Conservation (phyloP, 352 stramenopile genomes). For the Globisporangium radiosum region DNA sequence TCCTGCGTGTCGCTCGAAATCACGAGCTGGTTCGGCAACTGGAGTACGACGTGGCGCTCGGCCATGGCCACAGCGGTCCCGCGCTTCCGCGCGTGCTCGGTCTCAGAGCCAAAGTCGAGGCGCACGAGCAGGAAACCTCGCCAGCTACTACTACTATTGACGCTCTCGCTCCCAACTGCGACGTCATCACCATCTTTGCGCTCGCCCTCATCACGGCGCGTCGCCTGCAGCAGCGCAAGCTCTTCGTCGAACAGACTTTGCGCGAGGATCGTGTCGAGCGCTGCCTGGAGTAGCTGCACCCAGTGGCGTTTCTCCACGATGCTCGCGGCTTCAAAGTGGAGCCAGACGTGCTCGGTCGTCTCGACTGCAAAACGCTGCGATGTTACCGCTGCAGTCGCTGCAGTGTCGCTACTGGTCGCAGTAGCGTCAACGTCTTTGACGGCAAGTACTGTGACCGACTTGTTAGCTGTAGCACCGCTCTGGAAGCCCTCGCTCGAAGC, state of each 20-base stretch:
- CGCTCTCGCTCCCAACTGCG: not conserved
- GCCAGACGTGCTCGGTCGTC: conserved; percentile 40
- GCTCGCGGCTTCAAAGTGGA: conserved; percentile 36
- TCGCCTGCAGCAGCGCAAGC: conserved; percentile 4
- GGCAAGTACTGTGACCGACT: conserved; percentile 9
- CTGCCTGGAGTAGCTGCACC: conserved; percentile 44
- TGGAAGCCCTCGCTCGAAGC: conserved; percentile 58
- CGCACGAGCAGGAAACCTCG: conserved; percentile 27
- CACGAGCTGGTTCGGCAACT: conserved; percentile 41
- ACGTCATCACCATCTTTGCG: not conserved
- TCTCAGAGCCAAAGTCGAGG: conserved; percentile 22
- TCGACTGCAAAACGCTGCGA: conserved; percentile 38
- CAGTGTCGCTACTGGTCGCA: conserved; percentile 8
- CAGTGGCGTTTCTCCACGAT: conserved; percentile 33
- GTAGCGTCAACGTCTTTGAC: conserved; percentile 12
- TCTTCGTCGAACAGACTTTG: conserved; percentile 43
- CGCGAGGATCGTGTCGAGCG: conserved; percentile 39
- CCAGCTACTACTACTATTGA: not conserved
- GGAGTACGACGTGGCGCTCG: conserved; percentile 38
- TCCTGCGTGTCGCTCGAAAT: conserved; percentile 28
- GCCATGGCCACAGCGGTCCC: conserved; percentile 24
- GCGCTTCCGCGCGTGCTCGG: conserved; percentile 19
- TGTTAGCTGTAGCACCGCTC: conserved; percentile 12
- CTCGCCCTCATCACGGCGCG: not conserved
- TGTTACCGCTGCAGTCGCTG: conserved; percentile 19